These are phyloP conservation scores for Pichia ethanolica DNA, from an alignment of 805 yeast genomes.

Conservation along the genomic window DNA sequence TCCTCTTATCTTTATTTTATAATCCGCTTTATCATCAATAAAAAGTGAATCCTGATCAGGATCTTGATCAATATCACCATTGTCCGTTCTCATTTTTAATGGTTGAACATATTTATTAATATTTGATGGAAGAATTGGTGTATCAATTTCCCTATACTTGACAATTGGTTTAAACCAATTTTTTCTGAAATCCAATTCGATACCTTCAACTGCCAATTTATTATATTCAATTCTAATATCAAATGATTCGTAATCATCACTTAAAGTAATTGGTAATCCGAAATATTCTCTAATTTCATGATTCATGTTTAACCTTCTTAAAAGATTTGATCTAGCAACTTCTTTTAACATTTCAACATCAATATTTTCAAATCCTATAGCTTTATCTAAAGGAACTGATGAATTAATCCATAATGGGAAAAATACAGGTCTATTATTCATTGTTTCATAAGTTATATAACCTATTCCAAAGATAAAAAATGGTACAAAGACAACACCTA, in stretches of 20 bases:
- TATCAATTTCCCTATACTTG: constrained; percentile 19
- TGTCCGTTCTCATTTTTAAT: constrained; percentile 16
- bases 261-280: constrained; percentile 28
- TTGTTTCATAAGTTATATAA: constrained; percentile 24
- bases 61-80: constrained; percentile 17
- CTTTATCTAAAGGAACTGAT: constrained; percentile 20
- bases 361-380: constrained; percentile 21
- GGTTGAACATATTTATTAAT: constrained; percentile 28
- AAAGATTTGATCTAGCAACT: constrained; percentile 19
- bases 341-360: constrained; percentile 24
- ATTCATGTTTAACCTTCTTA: constrained; percentile 26
- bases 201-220: constrained; percentile 25
- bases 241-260: constrained; percentile 22
- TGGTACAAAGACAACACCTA: constrained; percentile 11
- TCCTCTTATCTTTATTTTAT: constrained; percentile 26
- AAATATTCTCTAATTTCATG: constrained; percentile 20
- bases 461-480: constrained; percentile 18
- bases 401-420: constrained; percentile 27
- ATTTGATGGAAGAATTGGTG: constrained; percentile 18
- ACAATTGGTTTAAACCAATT: constrained; percentile 24
- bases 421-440: constrained; percentile 24
- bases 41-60: constrained; percentile 20
- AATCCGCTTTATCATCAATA: constrained; percentile 22
- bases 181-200: constrained; percentile 25
- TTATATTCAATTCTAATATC: constrained; percentile 25